Percentiles rank a stretch among this genome's conserved stretches.
These are phyloP conservation scores for Suillus spraguei DNA, from an alignment of 768 basidiomycete genomes.

Conservation along the genomic window DNA sequence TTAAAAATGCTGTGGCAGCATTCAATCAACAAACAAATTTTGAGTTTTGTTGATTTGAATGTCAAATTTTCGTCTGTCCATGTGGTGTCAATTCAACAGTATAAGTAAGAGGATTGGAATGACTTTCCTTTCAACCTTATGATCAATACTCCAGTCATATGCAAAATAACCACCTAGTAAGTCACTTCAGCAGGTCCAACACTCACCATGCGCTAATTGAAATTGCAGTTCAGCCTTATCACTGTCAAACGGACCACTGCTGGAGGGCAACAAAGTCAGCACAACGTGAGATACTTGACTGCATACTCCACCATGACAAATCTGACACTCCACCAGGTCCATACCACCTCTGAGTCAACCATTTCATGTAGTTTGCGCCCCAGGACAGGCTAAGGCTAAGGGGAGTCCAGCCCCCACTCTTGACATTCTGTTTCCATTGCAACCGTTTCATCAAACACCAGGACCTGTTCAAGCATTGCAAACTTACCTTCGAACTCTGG, in stretches of 20 bases:
- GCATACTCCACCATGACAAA: not conserved
- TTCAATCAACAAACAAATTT: conserved; percentile 8
- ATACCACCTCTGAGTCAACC: not conserved
- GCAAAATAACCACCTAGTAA: too few species aligned
- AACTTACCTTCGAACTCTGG: not conserved
- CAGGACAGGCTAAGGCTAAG: not conserved
- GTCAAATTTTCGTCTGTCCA: too few species aligned
- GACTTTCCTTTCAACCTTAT: not conserved
- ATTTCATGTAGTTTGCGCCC: not conserved
- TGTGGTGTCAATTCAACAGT: too few species aligned
- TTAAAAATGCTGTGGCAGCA: too few species aligned
- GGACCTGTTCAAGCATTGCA: not conserved
- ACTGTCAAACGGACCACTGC: too few species aligned
- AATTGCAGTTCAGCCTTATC: too few species aligned
- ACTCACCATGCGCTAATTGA: too few species aligned
- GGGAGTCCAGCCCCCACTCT: too few species aligned
- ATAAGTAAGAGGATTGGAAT: too few species aligned
- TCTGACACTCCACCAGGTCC: not conserved
- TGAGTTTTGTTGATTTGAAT: too few species aligned
- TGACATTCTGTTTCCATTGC: not conserved
- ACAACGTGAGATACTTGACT: not conserved
- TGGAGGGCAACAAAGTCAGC: not conserved
- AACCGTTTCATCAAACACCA: not conserved
- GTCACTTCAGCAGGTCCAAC: too few species aligned
- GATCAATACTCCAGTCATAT: not conserved